phyloP scores from a whole-genome alignment of 768 basidiomycete genomes.

The Naematelia encephala region DNA sequence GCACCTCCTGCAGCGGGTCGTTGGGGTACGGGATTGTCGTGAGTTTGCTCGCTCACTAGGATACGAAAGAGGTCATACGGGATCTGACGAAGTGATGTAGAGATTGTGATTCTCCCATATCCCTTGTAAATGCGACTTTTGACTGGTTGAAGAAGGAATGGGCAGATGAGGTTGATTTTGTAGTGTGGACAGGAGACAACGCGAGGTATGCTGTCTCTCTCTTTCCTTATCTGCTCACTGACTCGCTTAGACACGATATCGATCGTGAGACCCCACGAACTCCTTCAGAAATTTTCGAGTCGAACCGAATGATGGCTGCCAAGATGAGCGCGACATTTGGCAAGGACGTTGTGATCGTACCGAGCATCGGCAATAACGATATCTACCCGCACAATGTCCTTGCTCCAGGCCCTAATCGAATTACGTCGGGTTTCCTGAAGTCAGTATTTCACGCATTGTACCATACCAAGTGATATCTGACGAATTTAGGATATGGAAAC shows the following conservation, averaged over 20 bases:
- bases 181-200: slow-evolving; percentile 61
- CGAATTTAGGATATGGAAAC: slow-evolving; percentile 66
- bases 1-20: slow-evolving; percentile 32
- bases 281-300: slow-evolving; percentile 68
- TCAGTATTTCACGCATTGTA: slow-evolving; percentile 50
- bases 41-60: slow-evolving; percentile 18
- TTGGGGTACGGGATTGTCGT: slow-evolving; percentile 49
- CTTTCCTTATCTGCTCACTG: slow-evolving; percentile 51
- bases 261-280: slow-evolving; percentile 78
- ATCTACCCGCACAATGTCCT: slow-evolving; percentile 64
- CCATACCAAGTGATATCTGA: slow-evolving; percentile 24
- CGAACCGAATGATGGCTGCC: slow-evolving; percentile 64
- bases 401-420: slow-evolving; percentile 48
- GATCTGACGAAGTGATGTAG: slow-evolving; percentile 14
- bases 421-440: slow-evolving; percentile 63
- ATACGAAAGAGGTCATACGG: too few relatives aligned
- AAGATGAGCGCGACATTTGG: slow-evolving; percentile 74
- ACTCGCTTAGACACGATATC: slow-evolving; percentile 67
- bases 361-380: slow-evolving; percentile 87
- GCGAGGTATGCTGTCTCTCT: slow-evolving; percentile 44
- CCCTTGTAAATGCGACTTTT: slow-evolving; percentile 75
- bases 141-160: slow-evolving; percentile 75
- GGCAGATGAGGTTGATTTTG: slow-evolving; percentile 82
- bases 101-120: slow-evolving; percentile 69
- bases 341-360: slow-evolving; percentile 69